These are phyloP conservation scores for Coemansia sp. DNA, from an alignment of 192 early-diverging fungal species.

Conservation along the genomic window DNA sequence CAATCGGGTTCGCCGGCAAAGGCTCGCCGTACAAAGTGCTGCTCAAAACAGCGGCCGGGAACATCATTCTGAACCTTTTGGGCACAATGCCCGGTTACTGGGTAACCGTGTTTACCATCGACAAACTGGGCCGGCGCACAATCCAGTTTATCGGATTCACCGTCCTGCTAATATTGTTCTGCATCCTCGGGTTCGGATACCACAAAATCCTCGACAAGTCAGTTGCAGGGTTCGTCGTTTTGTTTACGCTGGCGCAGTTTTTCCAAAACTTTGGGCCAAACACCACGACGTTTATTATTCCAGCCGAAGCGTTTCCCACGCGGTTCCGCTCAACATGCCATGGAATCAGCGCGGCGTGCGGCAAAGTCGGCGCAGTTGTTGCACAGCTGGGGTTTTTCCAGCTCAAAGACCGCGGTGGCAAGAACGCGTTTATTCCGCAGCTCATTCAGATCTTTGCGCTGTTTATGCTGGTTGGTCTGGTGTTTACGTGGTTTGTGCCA, in stretches of 20 bases:
- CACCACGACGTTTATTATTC: constrained; percentile 83
- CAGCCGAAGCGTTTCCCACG: constrained; percentile 81
- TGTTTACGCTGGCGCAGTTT: constrained; percentile 68
- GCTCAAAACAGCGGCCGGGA: constrained; percentile 78
- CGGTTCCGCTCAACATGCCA: constrained; percentile 77
- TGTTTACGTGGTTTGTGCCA: constrained; percentile 50
- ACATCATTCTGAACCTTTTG: constrained; percentile 84
- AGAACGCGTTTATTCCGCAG: constrained; percentile 59
- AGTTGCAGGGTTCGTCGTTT: constrained; percentile 58
- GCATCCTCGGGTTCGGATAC: constrained; percentile 72
- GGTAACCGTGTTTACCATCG: constrained; percentile 88
- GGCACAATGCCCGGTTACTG: constrained; percentile 95
- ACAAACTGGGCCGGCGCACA: constrained; percentile 83
- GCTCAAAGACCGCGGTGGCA: constrained; percentile 70
- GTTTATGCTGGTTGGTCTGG: constrained; percentile 75
- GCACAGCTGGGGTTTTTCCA: constrained; percentile 71
- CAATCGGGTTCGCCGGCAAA: constrained; percentile 65
- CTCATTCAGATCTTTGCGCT: constrained; percentile 72
- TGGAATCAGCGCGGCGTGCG: constrained; percentile 78
- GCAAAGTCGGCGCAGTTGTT: constrained; percentile 77
- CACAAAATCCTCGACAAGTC: constrained; percentile 63
- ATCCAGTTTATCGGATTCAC: constrained; percentile 93
- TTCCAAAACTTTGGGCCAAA: constrained; percentile 99
- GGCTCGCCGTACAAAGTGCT: constrained; percentile 38
- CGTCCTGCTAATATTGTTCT: constrained; percentile 73